Base-by-base conservation (phyloP, 2,329 filamentous ascomycete species). In the Penicillium sp. region DNA sequence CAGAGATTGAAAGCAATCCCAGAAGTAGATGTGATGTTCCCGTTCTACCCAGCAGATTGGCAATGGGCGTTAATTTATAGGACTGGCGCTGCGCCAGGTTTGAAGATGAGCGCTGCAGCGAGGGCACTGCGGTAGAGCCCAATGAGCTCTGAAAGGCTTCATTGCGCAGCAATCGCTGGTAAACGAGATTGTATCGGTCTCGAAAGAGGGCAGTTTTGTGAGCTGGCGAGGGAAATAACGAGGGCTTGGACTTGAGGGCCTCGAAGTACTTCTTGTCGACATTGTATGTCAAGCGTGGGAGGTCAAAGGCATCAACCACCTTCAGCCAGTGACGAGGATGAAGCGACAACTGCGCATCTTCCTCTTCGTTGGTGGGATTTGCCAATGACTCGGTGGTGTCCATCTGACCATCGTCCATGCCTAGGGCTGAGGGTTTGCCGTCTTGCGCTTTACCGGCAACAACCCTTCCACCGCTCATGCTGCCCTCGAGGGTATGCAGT, bases 91-190 rank as follows among this genome's bases (percentile, higher is more conserved):
- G 77, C 58, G 82, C 54, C 57, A 79, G 60, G 11, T 78, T 76
- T 4, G 87, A 87, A 4, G 83, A 79, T 7, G 85, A 85, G 39
- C 83, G 80, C 58, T 80, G 81, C 2, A 87, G 73, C 1, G 81
- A 78, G 21, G 79, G 76, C n/a, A 75, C 74, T 47, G 77, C 81
- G 13, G 82, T 81, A 2, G 82, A 81, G 7, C 88, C 84, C 51
- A 96, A 86, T 1, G 92, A 91, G 18, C 86, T 86, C 71, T 97
- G 92, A 65, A 99, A 99, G 18, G 90, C 87, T 72, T 97, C 92
- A 69, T 97, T 97, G 45, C 94, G 88, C 39, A 97, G 83, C 16
- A 97, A 83, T 16, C 94, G 87, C 72, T 97, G 93, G 70, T 97
- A 89, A 47, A 97, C 88, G 50, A 97, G 83, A 65, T 96, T 89